Evolutionary conservation across 352 stramenopile species (phyloP).

Genomic region (Phytophthora sansomeana): DNA sequence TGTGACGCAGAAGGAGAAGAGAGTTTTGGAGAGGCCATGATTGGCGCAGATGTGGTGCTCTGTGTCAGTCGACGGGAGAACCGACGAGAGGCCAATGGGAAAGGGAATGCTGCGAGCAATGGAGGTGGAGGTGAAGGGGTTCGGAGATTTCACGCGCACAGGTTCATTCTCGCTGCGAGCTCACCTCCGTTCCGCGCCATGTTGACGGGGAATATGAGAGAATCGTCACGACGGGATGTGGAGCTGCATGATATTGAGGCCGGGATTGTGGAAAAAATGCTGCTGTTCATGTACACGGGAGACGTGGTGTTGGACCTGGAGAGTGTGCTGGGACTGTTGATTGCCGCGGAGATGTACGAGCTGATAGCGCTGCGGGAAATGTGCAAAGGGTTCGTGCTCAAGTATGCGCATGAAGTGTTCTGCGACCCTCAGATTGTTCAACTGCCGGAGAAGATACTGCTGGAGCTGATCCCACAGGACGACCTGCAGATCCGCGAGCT

Average conservation of each 20-base stretch:
- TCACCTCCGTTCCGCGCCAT: constrained; percentile 87
- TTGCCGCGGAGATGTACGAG: constrained; percentile 88
- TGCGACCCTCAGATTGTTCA: constrained; percentile 76
- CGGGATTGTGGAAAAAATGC: constrained; percentile 80
- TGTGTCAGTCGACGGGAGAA: constrained; percentile 46
- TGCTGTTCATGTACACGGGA: constrained; percentile 88
- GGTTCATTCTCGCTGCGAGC: constrained; percentile 86
- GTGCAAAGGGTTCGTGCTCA: constrained; percentile 85
- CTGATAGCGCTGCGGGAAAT: constrained; percentile 79
- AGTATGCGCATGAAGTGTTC: constrained; percentile 86
- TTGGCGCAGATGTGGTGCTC: constrained; percentile 79
- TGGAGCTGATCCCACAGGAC: constrained; percentile 84
- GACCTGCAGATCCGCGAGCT: constrained; percentile 89
- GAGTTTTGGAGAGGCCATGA: constrained; percentile 64
- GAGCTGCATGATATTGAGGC: constrained; percentile 72
- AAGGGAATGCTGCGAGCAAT: constrained; percentile 5
- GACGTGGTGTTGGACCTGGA: constrained; percentile 79
- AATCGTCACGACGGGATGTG: constrained; percentile 75
- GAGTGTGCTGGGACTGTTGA: constrained; percentile 78
- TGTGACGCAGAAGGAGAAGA: constrained; percentile 28
- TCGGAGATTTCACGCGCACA: constrained; percentile 68
- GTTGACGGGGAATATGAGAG: constrained; percentile 83
- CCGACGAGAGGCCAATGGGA: constrained; percentile 11
- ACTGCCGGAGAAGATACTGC: constrained; percentile 82
- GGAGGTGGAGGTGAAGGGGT: constrained; percentile 10